phyloP scores from a whole-genome alignment of 371 early-diverging fungal genomes.

The Rhizopus stolonifer region DNA sequence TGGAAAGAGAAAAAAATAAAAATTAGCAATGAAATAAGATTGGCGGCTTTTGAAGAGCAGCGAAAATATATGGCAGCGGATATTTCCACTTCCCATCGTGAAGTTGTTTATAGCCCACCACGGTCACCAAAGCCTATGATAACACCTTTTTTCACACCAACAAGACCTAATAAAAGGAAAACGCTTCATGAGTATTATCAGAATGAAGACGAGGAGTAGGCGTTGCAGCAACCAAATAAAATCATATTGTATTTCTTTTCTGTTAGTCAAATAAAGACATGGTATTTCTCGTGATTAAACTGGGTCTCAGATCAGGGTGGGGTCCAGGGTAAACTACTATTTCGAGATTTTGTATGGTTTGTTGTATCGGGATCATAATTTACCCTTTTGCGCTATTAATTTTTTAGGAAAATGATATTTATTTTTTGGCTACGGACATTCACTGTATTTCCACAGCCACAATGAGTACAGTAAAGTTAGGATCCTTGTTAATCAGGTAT shows the following conservation, averaged over 20 bases:
- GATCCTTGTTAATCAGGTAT: constrained; percentile 59
- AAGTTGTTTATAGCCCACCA: constrained; percentile 20
- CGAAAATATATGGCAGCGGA: constrained; percentile 16
- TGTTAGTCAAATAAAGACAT: constrained; percentile 11
- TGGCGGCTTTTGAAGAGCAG: constrained; percentile 22
- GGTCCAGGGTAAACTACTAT: constrained; percentile 3
- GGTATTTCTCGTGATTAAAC: constrained; percentile 13
- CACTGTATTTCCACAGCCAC: not conserved
- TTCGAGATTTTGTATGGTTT: constrained; percentile 12
- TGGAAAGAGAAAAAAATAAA: constrained; percentile 18
- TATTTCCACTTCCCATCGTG: constrained; percentile 16
- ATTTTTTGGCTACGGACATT: no score
- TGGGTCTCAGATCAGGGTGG: constrained; percentile 3
- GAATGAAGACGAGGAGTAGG: constrained; percentile 16
- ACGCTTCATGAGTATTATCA: constrained; percentile 13
- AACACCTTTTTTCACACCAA: constrained; percentile 20
- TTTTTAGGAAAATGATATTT: no score
- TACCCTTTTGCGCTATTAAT: no score
- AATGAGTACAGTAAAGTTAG: constrained; percentile 67
- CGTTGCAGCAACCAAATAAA: constrained; percentile 12
- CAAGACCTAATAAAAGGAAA: constrained; percentile 24
- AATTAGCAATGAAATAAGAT: constrained; percentile 19
- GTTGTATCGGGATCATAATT: constrained; percentile 12
- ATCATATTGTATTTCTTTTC: constrained; percentile 13
- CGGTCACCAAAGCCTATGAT: constrained; percentile 17